A percentile compares a stretch with the other conserved stretches of the same genome.
Conservation (phyloP, 208 protist genomes). For the Trichomonas vaginalis region DNA sequence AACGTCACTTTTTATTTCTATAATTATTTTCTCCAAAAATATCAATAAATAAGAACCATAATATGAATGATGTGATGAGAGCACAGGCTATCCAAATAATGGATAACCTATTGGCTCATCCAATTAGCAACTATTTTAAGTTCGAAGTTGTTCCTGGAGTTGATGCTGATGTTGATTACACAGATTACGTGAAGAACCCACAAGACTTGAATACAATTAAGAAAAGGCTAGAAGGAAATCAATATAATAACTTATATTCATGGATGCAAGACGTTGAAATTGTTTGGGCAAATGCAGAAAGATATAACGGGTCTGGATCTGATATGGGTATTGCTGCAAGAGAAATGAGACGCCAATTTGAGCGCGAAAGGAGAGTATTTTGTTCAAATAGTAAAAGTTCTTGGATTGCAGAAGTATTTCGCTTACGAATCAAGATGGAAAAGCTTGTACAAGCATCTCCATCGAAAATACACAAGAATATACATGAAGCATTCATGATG, state of each 20-base stretch:
- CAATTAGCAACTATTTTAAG: too few species aligned
- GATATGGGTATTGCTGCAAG: too few species aligned
- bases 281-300: neutral
- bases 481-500: neutral
- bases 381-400: neutral
- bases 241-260: neutral
- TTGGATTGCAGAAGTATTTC: neutral
- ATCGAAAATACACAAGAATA: neutral
- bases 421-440: neutral
- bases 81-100: too few species aligned
- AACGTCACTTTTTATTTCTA: too few species aligned
- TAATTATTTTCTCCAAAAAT: too few species aligned
- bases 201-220: neutral
- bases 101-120: too few species aligned
- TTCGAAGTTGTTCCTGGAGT: too few species aligned
- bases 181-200: neutral
- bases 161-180: neutral
- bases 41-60: too few species aligned
- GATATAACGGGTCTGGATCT: too few species aligned
- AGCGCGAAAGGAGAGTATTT: too few species aligned
- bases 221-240: neutral
- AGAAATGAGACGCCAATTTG: too few species aligned
- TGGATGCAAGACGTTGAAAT: neutral
- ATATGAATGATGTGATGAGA: too few species aligned
- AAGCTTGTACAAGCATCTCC: neutral